A percentile compares a stretch with the other conserved stretches of the same genome.
Conservation (phyloP, 257 asterid species). For the Solanum raphanifolium region DNA sequence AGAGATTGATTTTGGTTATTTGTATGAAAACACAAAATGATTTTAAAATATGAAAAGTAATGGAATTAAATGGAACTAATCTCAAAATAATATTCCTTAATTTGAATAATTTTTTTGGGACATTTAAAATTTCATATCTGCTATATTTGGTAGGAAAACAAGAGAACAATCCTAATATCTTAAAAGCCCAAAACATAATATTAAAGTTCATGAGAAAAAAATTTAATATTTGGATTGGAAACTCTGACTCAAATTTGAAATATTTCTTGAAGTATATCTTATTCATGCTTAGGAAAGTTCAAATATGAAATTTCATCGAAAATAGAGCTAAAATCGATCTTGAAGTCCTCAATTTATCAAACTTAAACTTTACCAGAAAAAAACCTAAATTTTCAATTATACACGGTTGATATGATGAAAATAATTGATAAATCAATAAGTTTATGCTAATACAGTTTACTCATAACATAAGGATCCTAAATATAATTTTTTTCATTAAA, state of each 20-base stretch:
- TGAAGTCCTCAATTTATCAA: neutral
- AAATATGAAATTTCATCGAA: neutral
- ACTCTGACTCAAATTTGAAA: too few relatives aligned
- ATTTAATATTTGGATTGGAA: too few relatives aligned
- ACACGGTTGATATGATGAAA: neutral
- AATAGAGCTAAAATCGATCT: neutral
- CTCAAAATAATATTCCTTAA: neutral
- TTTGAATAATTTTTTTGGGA: too few relatives aligned
- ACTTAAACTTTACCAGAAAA: neutral
- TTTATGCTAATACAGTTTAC: neutral
- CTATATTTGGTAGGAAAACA: too few relatives aligned
- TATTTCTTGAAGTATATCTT: too few relatives aligned
- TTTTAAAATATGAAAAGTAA: neutral
- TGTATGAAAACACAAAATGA: neutral
- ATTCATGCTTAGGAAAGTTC: too few relatives aligned
- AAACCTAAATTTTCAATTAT: too few relatives aligned
- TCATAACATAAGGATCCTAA: neutral
- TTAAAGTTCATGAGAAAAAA: too few relatives aligned
- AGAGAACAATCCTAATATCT: too few relatives aligned
- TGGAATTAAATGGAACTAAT: neutral
- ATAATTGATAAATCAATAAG: neutral
- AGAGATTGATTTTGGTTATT: neutral
- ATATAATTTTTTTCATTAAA: too few relatives aligned
- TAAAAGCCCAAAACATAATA: too few relatives aligned
- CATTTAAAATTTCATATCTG: too few relatives aligned